Conservation (phyloP, 345 rosid genomes). For the Barbarea vulgaris region DNA sequence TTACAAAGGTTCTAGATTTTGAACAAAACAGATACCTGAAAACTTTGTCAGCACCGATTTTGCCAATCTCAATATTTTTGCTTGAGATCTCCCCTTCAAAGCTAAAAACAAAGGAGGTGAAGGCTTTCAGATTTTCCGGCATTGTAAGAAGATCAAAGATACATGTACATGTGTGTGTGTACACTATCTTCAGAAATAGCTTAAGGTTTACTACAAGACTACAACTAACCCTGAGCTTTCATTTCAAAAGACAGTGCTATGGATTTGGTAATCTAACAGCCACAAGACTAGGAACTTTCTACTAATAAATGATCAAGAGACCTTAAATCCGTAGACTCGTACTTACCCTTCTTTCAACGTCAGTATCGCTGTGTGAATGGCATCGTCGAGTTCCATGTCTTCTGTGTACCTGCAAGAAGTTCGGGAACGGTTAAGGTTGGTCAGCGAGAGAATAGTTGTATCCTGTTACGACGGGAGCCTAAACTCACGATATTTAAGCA, state of each 20-base stretch:
- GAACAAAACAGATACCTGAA: conserved; percentile 53
- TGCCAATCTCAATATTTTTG: conserved; percentile 89
- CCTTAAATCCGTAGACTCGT: neutral
- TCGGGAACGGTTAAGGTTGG: neutral
- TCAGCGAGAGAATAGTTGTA: neutral
- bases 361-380: conserved; percentile 93
- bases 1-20: neutral
- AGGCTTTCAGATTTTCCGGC: conserved; percentile 3
- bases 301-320: neutral
- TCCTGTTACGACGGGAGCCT: neutral
- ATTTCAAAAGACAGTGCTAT: neutral
- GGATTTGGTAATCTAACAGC: conserved; percentile 8
- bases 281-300: neutral
- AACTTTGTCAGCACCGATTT: conserved; percentile 71
- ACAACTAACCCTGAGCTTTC: neutral
- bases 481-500: neutral
- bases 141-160: neutral
- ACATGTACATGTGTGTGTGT: neutral
- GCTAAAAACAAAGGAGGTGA: conserved; percentile 41
- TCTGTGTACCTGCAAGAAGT: conserved; percentile 69
- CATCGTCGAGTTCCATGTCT: conserved; percentile 99
- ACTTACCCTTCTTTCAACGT: conserved; percentile 94
- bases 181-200: conserved; percentile 7
- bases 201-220: conserved; percentile 12
- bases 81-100: conserved; percentile 91